These are phyloP conservation scores for Ceratobasidium theobromae DNA, from an alignment of 1,284 basidiomycete species.

Conservation along the genomic window DNA sequence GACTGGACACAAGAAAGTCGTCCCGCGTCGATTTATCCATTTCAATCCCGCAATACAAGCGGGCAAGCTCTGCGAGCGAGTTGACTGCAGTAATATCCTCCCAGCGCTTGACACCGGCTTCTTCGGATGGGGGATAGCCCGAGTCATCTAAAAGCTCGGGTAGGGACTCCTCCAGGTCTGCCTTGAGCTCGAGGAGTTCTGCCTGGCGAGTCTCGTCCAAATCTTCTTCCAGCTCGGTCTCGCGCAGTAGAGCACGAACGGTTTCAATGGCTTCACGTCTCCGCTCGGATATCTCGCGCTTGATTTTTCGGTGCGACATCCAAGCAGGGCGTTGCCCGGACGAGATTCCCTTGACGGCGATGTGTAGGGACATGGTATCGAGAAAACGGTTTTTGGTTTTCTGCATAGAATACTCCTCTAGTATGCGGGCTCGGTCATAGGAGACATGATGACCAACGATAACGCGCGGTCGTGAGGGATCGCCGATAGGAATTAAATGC, in stretches of 20 bases:
- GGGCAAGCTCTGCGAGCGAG: slow-evolving; percentile 89
- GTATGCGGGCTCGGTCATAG: slow-evolving; percentile 84
- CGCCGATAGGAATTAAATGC: slow-evolving; percentile 78
- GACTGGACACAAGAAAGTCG: slow-evolving; percentile 70
- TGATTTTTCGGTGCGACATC: slow-evolving; percentile 77
- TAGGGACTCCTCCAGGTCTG: slow-evolving; percentile 47
- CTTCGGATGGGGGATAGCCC: slow-evolving; percentile 39
- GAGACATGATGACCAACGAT: slow-evolving; percentile 95
- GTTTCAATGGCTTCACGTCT: slow-evolving; percentile 62
- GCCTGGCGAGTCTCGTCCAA: slow-evolving; percentile 43
- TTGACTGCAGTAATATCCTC: slow-evolving; percentile 92
- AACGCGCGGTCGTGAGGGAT: slow-evolving; percentile 55
- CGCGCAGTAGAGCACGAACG: slow-evolving; percentile 51
- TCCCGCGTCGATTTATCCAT: slow-evolving; percentile 81
- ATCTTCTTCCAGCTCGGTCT: slow-evolving; percentile 48
- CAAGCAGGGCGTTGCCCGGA: slow-evolving; percentile 93
- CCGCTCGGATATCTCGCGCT: slow-evolving; percentile 53
- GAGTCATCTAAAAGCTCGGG: slow-evolving; percentile 47
- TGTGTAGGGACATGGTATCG: slow-evolving; percentile 95
- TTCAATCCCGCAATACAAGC: slow-evolving; percentile 81
- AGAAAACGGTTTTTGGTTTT: slow-evolving; percentile 79
- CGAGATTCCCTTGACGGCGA: slow-evolving; percentile 92
- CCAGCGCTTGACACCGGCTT: slow-evolving; percentile 67
- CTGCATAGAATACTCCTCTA: slow-evolving; percentile 80
- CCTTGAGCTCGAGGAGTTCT: slow-evolving; percentile 42